A percentile compares a stretch with the other conserved stretches of the same genome.
Evolutionary conservation across 306 rosid species (phyloP).

Genomic region (Pyrus bretschneideri): DNA sequence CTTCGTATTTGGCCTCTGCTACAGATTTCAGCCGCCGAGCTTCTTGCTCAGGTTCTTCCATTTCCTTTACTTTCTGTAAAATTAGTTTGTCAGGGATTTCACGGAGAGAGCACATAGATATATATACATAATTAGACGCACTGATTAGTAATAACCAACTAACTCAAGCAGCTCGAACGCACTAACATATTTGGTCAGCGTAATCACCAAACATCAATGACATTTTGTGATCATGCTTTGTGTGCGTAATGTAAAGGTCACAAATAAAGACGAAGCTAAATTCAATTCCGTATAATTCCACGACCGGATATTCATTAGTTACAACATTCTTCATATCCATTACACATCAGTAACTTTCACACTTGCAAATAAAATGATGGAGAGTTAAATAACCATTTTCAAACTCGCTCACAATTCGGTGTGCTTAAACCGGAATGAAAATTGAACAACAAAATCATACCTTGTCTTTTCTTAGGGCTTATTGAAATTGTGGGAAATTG

Average conservation of each 20-base stretch:
- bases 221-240: not conserved
- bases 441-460: not conserved
- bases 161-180: not conserved
- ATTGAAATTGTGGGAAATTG: not conserved
- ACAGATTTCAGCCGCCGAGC: slow-evolving; percentile 38
- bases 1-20: slow-evolving; percentile 48
- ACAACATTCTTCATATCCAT: not conserved
- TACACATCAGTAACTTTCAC: not conserved
- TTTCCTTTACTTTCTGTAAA: not conserved
- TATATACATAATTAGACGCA: not conserved
- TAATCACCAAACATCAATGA: not conserved
- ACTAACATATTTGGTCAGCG: not conserved
- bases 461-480: not conserved
- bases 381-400: not conserved
- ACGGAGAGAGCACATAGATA: not conserved
- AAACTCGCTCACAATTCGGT: not conserved
- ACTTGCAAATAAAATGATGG: not conserved
- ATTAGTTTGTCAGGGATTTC: not conserved
- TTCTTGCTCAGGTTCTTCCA: slow-evolving; percentile 36
- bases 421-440: not conserved
- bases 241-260: not conserved
- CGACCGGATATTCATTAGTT: too few relatives aligned
- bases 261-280: not conserved
- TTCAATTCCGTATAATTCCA: not conserved
- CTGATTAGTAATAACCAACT: too few relatives aligned